Evolutionary conservation across 768 basidiomycete species (phyloP).

Genomic region (Punctularia strigosozonata): DNA sequence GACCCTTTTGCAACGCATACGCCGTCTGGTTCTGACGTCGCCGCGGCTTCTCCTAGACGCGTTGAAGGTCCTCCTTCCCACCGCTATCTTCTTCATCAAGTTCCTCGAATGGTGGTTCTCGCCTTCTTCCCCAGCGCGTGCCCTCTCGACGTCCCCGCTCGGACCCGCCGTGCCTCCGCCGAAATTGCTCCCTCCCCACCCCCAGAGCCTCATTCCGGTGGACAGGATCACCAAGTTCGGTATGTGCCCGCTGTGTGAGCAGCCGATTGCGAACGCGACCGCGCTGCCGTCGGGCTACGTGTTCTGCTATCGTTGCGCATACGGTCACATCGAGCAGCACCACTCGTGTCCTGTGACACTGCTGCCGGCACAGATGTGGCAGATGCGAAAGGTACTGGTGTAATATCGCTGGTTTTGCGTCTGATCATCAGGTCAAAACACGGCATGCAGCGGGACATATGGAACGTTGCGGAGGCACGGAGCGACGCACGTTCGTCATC

Average conservation of each 20-base stretch:
- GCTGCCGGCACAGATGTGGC: conserved; percentile 62
- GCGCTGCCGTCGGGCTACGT: conserved; percentile 89
- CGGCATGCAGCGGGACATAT: too few relatives aligned
- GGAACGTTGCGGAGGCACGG: conserved; percentile 1
- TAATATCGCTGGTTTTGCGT: conserved; percentile 26
- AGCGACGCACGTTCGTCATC: conserved; percentile 37
- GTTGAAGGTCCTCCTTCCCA: conserved; percentile 67
- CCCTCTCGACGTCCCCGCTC: conserved; percentile 46
- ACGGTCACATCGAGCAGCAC: conserved; percentile 67
- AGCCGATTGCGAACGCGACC: conserved; percentile 72
- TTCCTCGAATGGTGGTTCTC: conserved; percentile 99
- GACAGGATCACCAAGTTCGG: conserved; percentile 60
- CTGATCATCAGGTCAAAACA: too few relatives aligned
- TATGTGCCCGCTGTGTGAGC: conserved; percentile 72
- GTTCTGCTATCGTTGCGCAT: conserved; percentile 87
- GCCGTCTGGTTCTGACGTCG: conserved; percentile 25
- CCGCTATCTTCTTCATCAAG: conserved; percentile 89
- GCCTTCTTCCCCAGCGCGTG: conserved; percentile 74
- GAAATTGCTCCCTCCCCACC: conserved; percentile 62
- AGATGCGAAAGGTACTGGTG: conserved; percentile 78
- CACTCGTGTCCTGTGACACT: conserved; percentile 84
- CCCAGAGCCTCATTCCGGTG: conserved; percentile 55
- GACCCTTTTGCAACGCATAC: too few relatives aligned
- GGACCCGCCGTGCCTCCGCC: conserved; percentile 73
- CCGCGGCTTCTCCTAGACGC: conserved; percentile 67